These are phyloP conservation scores for Teunomyces kruisii DNA, from an alignment of 805 yeast genomes.

Conservation along the genomic window DNA sequence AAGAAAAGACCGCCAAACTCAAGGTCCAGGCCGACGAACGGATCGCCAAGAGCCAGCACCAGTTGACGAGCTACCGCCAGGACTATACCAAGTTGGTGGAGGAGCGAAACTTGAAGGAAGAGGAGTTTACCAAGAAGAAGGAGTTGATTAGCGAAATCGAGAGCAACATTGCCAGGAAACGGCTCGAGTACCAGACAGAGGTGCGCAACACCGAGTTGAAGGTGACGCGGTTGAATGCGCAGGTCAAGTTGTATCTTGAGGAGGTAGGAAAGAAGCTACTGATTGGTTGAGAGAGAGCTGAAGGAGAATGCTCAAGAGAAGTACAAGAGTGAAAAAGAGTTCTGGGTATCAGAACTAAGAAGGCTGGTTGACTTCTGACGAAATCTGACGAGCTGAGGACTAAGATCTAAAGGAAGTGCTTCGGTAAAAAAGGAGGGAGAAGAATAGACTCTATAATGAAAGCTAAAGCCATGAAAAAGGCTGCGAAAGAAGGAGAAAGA, in stretches of 20 bases:
- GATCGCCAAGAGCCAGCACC: conserved; percentile 39
- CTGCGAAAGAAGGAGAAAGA: too few species aligned
- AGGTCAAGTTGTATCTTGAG: conserved; percentile 50
- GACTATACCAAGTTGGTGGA: conserved; percentile 50
- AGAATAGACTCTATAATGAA: too few species aligned
- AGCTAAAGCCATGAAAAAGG: too few species aligned
- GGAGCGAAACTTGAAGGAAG: conserved; percentile 48
- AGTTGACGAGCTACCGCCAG: conserved; percentile 42
- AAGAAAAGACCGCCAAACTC: conserved; percentile 48
- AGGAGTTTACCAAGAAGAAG: conserved; percentile 49
- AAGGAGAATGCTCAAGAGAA: too few species aligned
- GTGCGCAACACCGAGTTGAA: conserved; percentile 53
- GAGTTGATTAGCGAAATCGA: conserved; percentile 46
- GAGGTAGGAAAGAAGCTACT: conserved; percentile 46
- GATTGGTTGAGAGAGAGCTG: too few species aligned
- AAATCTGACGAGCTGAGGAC: too few species aligned
- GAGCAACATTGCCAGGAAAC: conserved; percentile 37
- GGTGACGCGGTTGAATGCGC: conserved; percentile 54
- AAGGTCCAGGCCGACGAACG: conserved; percentile 46
- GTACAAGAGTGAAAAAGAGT: too few species aligned
- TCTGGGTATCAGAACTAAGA: too few species aligned
- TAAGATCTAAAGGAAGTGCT: too few species aligned
- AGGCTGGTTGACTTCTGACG: too few species aligned
- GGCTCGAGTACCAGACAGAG: conserved; percentile 51
- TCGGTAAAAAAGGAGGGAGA: too few species aligned